Evolutionary conservation across 306 rosid species (phyloP).

Genomic region (Cicer arietinum): DNA sequence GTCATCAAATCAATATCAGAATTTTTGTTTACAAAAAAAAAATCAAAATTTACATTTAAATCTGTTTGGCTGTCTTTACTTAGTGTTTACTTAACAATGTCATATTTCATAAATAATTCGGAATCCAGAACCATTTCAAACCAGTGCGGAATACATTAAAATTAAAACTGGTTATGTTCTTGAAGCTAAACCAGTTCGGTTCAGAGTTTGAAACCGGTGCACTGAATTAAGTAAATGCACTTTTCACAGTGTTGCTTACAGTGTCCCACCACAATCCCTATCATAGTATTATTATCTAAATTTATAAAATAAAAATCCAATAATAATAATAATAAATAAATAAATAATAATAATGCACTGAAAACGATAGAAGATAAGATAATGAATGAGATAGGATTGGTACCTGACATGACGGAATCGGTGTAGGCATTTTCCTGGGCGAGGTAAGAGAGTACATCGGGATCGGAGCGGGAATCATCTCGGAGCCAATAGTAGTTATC

Average conservation of each 20-base stretch:
- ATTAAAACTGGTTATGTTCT: background rate
- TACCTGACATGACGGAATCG: conserved; percentile 73
- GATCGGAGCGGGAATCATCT: conserved; percentile 77
- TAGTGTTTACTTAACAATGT: conserved; percentile 13
- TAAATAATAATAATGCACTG: background rate
- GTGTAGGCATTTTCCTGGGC: conserved; percentile 70
- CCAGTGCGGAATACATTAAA: background rate
- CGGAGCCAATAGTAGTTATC: conserved; percentile 93
- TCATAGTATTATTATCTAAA: no score
- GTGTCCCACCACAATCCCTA: background rate
- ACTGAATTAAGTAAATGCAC: background rate
- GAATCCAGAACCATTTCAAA: background rate
- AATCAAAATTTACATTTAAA: no score
- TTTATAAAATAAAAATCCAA: background rate
- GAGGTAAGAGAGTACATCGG: conserved; percentile 70
- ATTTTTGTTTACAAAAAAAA: no score
- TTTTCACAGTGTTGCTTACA: conserved; percentile 1
- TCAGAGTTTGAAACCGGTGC: background rate
- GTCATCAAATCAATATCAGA: no score
- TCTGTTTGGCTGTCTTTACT: background rate
- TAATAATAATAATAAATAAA: background rate
- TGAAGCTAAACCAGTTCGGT: conserved; percentile 10
- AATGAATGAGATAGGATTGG: background rate
- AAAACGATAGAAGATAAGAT: conserved; percentile 15
- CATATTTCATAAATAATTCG: background rate